These are phyloP conservation scores for Geum urbanum DNA, from an alignment of 306 rosid genomes.

Conservation along the genomic window DNA sequence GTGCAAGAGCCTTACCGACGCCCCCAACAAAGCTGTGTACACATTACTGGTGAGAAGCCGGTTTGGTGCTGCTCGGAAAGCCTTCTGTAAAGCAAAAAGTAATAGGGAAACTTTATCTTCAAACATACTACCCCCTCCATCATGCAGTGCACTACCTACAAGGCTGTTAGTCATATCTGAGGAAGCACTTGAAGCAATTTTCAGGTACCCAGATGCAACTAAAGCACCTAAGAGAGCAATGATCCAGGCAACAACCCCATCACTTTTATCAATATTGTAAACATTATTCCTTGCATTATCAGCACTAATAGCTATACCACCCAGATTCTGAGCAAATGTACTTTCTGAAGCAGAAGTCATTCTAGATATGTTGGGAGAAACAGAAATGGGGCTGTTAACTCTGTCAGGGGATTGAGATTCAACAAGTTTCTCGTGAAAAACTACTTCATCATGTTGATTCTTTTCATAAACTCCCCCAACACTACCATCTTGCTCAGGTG, in stretches of 20 bases:
- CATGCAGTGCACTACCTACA: conserved; percentile 64
- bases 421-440: conserved; percentile 39
- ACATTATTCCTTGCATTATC: conserved; percentile 95
- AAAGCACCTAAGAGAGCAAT: conserved; percentile 80
- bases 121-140: conserved; percentile 84
- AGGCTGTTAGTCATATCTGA: conserved; percentile 55
- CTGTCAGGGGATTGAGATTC: conserved; percentile 44
- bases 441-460: conserved; percentile 38
- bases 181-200: conserved; percentile 47
- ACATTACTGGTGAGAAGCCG: conserved; percentile 81
- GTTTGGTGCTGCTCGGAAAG: conserved; percentile 86
- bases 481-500: conserved; percentile 35
- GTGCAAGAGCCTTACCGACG: conserved; percentile 63
- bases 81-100: conserved; percentile 88
- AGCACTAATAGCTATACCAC: conserved; percentile 91
- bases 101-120: conserved; percentile 89
- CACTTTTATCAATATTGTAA: conserved; percentile 81
- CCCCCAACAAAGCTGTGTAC: conserved; percentile 77
- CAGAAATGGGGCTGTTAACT: conserved; percentile 33
- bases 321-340: conserved; percentile 56
- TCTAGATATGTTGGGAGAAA: conserved; percentile 54
- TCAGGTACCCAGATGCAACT: conserved; percentile 80
- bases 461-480: conserved; percentile 36
- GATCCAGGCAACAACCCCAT: conserved; percentile 85
- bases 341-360: conserved; percentile 52